Conservation (phyloP, 1,284 basidiomycete species). For the Stygiomarasmius scandens region DNA sequence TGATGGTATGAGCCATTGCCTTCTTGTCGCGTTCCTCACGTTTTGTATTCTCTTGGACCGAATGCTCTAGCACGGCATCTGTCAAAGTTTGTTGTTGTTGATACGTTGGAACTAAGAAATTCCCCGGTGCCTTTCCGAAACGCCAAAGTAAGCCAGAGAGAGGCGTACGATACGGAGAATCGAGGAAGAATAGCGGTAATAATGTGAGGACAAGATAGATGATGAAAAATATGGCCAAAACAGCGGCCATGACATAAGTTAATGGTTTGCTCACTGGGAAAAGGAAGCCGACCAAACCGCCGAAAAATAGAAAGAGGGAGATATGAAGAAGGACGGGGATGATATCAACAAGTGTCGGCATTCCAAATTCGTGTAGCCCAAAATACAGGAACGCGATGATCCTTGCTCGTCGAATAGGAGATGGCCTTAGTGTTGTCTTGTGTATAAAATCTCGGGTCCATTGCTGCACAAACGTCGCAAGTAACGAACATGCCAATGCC, state of each 20-base stretch:
- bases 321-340: conserved; percentile 16
- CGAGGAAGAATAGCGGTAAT: not conserved
- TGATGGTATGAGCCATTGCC: not conserved
- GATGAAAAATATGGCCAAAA: not conserved
- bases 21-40: not conserved
- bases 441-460: conserved; percentile 14
- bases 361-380: conserved; percentile 6
- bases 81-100: not conserved
- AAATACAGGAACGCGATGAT: conserved; percentile 11
- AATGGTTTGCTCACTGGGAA: conserved; percentile 1
- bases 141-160: conserved; percentile 8
- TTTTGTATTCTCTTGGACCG: not conserved
- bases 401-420: conserved; percentile 7
- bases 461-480: conserved; percentile 12
- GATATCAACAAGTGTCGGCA: conserved; percentile 11
- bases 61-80: not conserved
- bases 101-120: not conserved
- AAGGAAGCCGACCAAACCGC: conserved; percentile 9
- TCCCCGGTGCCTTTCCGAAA: not conserved
- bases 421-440: not conserved
- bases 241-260: not conserved
- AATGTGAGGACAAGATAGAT: conserved; percentile 6
- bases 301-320: conserved; percentile 15
- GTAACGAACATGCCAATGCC: conserved; percentile 8
- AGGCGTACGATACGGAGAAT: conserved; percentile 11